These are phyloP conservation scores for Aristolochia californica DNA, from an alignment of 164 flowering plant genomes.

Conservation along the genomic window DNA sequence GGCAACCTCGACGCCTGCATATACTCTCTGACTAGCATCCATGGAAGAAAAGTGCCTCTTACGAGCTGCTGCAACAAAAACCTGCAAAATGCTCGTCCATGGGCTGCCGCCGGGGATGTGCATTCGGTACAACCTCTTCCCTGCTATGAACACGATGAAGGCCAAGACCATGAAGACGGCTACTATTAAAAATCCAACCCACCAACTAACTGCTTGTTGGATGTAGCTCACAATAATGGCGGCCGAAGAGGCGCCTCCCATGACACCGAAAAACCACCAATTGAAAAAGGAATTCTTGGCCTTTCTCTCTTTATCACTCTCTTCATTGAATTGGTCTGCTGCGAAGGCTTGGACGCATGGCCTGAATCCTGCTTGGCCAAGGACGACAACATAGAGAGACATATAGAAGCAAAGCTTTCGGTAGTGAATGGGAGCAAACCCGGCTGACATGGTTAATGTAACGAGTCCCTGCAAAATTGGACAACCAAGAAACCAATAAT, in stretches of 20 bases:
- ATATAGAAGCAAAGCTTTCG: slow-evolving; percentile 32
- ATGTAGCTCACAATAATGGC: background rate
- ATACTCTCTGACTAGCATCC: too few species aligned
- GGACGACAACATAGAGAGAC: slow-evolving; percentile 41
- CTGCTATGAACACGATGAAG: background rate
- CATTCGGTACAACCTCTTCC: background rate
- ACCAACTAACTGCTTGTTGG: slow-evolving; percentile 6
- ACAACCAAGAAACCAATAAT: background rate
- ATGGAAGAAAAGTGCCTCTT: background rate
- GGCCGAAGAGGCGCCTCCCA: background rate
- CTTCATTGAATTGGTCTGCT: slow-evolving; percentile 47
- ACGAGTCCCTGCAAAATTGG: background rate
- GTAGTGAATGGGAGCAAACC: background rate
- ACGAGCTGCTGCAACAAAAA: background rate
- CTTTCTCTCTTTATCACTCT: slow-evolving; percentile 19
- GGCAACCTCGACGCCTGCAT: too few species aligned
- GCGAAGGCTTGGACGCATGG: slow-evolving; percentile 37
- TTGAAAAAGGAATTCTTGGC: slow-evolving; percentile 20
- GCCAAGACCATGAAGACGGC: slow-evolving; percentile 1
- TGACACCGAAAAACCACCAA: slow-evolving; percentile 1
- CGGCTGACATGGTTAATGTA: background rate
- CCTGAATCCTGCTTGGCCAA: slow-evolving; percentile 47
- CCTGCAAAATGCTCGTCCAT: background rate
- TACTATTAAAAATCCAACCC: background rate
- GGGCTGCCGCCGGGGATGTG: slow-evolving; percentile 2